Evolutionary conservation across 306 rosid species (phyloP), one percentile per base, ranked within the genome.

Genomic region (Vicia villosa): DNA sequence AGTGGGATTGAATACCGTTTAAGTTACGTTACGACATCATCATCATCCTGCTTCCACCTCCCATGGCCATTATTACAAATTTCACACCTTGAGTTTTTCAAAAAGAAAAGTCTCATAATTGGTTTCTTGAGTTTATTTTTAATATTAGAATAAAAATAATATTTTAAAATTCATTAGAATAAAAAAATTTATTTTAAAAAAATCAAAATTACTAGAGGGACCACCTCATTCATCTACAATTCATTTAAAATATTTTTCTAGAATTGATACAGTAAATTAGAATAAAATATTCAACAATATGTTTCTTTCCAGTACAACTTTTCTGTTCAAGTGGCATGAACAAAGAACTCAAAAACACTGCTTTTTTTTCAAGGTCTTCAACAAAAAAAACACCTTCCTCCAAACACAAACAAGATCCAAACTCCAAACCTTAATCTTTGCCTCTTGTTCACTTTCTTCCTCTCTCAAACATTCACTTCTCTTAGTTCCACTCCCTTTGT

Each of bases 391-490:
- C 20, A 51, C n/a, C 32, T 55, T 55, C 17, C 1, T 24, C 36
- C 12, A 22, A 24, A 24, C 37, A 55, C 61, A 55, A 55, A 24
- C 62, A 56, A 56, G 62, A 56, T 56, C 61, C 61, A 55, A 21
- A 54, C 16, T 5, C 10, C 28, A 19, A 24, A 20, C 59, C 59
- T 22, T 15, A 52, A 20, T 22, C 15, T 52, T 52, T 20, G 2
- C 58, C 59, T 52, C 17, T n/a, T n/a, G n/a, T n/a, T n/a, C n/a
- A n/a, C n/a, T n/a, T n/a, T n/a, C n/a, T n/a, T n/a, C n/a, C n/a
- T 26, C 17, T 50, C 37, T 5, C 14, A 16, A 24, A 6, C 7
- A 9, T 6, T 50, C 38, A 8, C 38, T 24, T 22, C 10, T 22
- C 61, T 54, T 3, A 43, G 7, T 43, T 43, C 28, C 51, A 15